Evolutionary conservation across 495 filamentous ascomycete species (phyloP), one percentile per base, ranked within the genome.

Genomic region (Aspergillus hancockii): DNA sequence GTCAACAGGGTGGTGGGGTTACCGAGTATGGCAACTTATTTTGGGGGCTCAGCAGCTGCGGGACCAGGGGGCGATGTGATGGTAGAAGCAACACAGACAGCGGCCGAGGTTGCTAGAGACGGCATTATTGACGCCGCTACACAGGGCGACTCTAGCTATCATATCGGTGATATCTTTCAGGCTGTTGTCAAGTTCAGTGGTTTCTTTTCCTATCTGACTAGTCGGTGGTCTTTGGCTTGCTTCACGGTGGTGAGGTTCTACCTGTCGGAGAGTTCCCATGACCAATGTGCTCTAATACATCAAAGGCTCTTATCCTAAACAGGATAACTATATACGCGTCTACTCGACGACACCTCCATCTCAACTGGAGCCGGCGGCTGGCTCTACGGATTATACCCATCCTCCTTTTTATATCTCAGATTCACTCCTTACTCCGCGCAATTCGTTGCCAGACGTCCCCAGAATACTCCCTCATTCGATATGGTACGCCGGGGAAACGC

Each of bases 241-340:
- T 84, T 98, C 55, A 81, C 87, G 41, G 88, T 92, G 72, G 87
- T 88, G 64, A 69, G 75, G 40, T 9, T 32, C 38, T n/a, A 18
- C n/a, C 16, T 13, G 28, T 34, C 23, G 25, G 46, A 46, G 12
- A 28, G 19, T 21, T 21, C 23, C 1, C 19, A 41, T 41, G 8
- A 18, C 22, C 31, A 46, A 22, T 28, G 47, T 31, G 28, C 54
- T 41, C 66, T 69, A 50, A 73, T 45, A 9, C n/a, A 9, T 18
- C 49, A n/a, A 57, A 84, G 84, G 90, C 91, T 51, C 81, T 98
- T 57, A 72, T 98, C 60, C 79, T 97, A 31, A 97, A 98, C 75
- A 86, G 94, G 43, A 93, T 94, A 13, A 87, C 91, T 40, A 91
- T 98, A 54, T 98, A 95, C 71, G 93, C 93, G 36, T 93, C 93